phyloP scores from a whole-genome alignment of 352 stramenopile genomes.

The Globisporangium carolinianum region DNA sequence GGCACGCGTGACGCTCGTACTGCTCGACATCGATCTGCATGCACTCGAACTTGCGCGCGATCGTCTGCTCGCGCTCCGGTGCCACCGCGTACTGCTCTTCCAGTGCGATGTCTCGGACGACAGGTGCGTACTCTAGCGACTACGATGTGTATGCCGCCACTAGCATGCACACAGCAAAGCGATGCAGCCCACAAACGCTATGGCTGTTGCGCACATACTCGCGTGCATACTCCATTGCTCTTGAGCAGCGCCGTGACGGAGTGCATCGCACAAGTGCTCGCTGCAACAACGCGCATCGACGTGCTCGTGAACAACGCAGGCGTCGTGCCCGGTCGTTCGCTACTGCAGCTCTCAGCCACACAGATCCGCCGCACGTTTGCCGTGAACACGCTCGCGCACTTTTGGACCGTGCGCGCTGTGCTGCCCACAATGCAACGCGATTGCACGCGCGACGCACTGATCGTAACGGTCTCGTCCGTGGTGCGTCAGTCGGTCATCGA shows the following conservation, averaged over 20 bases:
- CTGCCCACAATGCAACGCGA: slow-evolving; percentile 58
- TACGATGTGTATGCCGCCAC: background rate
- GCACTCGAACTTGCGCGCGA: slow-evolving; percentile 24
- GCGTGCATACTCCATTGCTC: background rate
- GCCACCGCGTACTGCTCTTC: slow-evolving; percentile 23
- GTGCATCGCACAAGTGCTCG: slow-evolving; percentile 22
- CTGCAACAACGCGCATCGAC: slow-evolving; percentile 30
- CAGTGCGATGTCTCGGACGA: slow-evolving; percentile 64
- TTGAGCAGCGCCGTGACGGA: slow-evolving; percentile 23
- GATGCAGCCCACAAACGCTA: too few relatives aligned
- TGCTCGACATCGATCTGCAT: slow-evolving; percentile 54
- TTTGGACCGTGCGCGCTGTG: slow-evolving; percentile 57
- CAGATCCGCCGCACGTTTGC: slow-evolving; percentile 48
- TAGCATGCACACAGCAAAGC: too few relatives aligned
- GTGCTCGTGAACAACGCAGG: slow-evolving; percentile 64
- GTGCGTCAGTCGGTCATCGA: slow-evolving; percentile 14
- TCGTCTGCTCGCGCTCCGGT: slow-evolving; percentile 11
- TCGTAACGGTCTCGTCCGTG: slow-evolving; percentile 75
- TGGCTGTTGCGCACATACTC: too few relatives aligned
- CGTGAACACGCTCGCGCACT: slow-evolving; percentile 68
- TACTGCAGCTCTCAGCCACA: slow-evolving; percentile 29
- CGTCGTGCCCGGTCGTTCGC: slow-evolving; percentile 32
- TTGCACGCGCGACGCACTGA: slow-evolving; percentile 21
- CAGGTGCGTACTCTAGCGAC: slow-evolving; percentile 18
- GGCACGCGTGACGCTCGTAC: slow-evolving; percentile 30